Evolutionary conservation across 257 asterid species (phyloP).

Genomic region (Striga asiatica): DNA sequence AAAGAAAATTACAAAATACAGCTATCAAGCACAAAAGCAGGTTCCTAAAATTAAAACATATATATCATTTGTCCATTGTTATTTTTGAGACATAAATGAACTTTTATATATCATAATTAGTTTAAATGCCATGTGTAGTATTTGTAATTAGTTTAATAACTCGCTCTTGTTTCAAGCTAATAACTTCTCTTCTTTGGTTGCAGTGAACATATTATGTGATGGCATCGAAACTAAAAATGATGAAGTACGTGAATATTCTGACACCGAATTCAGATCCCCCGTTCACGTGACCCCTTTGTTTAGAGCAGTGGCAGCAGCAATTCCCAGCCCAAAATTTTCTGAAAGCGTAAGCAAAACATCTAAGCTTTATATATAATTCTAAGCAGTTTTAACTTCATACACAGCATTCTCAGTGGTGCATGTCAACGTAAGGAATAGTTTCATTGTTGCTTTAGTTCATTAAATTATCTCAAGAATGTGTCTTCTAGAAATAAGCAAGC

Average conservation of each 20-base stretch:
- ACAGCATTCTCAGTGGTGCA: conserved; percentile 1
- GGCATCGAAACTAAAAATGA: conserved; percentile 25
- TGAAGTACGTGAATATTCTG: conserved; percentile 34
- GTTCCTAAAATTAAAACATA: not conserved
- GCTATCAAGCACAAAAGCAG: not conserved
- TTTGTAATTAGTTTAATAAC: not conserved
- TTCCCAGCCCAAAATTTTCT: conserved; percentile 92
- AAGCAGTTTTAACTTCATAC: not conserved
- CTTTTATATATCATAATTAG: not conserved
- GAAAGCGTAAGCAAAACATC: conserved; percentile 82
- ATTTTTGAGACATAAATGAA: not conserved
- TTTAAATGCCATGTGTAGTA: not conserved
- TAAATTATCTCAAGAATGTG: not conserved
- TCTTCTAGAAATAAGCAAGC: not conserved
- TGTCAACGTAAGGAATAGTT: not conserved
- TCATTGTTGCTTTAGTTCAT: not conserved
- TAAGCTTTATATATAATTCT: conserved; percentile 2
- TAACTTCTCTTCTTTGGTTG: conserved; percentile 1
- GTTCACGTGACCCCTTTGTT: conserved; percentile 79
- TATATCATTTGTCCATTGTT: not conserved
- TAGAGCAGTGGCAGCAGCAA: conserved; percentile 85
- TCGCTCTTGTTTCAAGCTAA: conserved; percentile 17
- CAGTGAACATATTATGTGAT: conserved; percentile 31
- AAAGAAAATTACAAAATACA: not conserved
- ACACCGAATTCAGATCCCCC: conserved; percentile 62